These are phyloP conservation scores for Plantago ovata DNA, from an alignment of 257 asterid genomes.

Conservation along the genomic window DNA sequence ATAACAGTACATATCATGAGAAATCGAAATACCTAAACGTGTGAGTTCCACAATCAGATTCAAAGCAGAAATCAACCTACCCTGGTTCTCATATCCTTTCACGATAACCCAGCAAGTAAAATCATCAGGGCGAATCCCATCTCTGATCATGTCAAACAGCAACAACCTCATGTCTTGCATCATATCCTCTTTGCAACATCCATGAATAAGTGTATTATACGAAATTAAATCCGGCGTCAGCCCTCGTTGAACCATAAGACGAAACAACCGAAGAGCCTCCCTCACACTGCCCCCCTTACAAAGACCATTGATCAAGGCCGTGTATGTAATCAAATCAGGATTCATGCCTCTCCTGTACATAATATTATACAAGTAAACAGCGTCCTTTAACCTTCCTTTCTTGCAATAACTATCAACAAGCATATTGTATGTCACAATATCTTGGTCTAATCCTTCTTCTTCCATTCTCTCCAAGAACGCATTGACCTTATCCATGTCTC, in stretches of 20 bases:
- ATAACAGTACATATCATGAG: constrained; percentile 51
- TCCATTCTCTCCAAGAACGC: constrained; percentile 73
- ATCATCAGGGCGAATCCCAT: constrained; percentile 55
- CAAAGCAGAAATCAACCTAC: constrained; percentile 65
- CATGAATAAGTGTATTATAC: constrained; percentile 63
- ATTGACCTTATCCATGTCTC: constrained; percentile 58
- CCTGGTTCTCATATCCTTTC: constrained; percentile 59
- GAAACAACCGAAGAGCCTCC: constrained; percentile 66
- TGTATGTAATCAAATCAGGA: constrained; percentile 79
- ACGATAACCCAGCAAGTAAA: constrained; percentile 65
- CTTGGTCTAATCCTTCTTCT: constrained; percentile 78
- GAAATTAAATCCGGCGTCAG: constrained; percentile 57
- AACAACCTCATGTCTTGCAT: constrained; percentile 67
- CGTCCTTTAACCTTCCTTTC: constrained; percentile 69
- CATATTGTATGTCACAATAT: constrained; percentile 68
- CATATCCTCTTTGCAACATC: constrained; percentile 76
- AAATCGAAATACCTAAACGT: constrained; percentile 45
- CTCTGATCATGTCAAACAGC: constrained; percentile 63
- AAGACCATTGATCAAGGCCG: constrained; percentile 65
- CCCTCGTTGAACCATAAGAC: constrained; percentile 63
- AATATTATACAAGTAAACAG: constrained; percentile 60
- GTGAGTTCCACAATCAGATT: constrained; percentile 65
- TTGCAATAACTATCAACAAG: constrained; percentile 70
- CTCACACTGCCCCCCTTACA: constrained; percentile 58
- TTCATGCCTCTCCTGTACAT: constrained; percentile 54